Conservation (phyloP, 2,329 filamentous ascomycete species). For the Fusarium caatingaense region DNA sequence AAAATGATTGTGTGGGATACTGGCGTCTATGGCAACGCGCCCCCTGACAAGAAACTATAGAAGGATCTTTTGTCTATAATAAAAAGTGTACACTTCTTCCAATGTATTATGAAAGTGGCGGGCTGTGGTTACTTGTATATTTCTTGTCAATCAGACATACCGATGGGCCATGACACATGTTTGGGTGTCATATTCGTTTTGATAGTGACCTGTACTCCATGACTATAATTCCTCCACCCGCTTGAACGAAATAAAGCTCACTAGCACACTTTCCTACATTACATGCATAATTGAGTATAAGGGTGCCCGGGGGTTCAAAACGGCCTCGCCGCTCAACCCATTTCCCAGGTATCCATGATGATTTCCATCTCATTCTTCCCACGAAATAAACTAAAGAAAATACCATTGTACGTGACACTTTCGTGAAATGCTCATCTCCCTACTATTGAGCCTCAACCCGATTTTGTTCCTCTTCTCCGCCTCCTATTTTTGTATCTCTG, state of each 20-base stretch:
- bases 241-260: conserved; percentile 35
- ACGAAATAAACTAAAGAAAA: conserved; percentile 27
- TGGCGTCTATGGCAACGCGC: conserved; percentile 47
- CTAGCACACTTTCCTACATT: conserved; percentile 38
- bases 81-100: conserved; percentile 3
- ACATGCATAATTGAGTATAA: conserved; percentile 44
- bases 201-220: conserved; percentile 40
- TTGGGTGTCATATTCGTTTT: conserved; percentile 28
- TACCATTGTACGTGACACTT: conserved; percentile 8
- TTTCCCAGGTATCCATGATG: conserved; percentile 28
- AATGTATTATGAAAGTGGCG: not conserved
- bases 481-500: conserved; percentile 23
- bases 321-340: conserved; percentile 22
- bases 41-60: not conserved
- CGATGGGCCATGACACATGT: not conserved
- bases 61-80: not conserved
- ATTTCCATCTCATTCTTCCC: conserved; percentile 23
- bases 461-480: conserved; percentile 4
- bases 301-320: conserved; percentile 11
- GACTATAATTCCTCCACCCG: conserved; percentile 37
- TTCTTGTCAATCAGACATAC: not conserved
- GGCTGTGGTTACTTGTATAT: not conserved
- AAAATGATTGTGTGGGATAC: conserved; percentile 71
- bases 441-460: conserved; percentile 4
- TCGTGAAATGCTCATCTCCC: conserved; percentile 1